A percentile compares a stretch with the other conserved stretches of the same genome.
These are phyloP conservation scores for Emericellopsis atlantica DNA, from an alignment of 2,329 filamentous ascomycete genomes.

Conservation along the genomic window DNA sequence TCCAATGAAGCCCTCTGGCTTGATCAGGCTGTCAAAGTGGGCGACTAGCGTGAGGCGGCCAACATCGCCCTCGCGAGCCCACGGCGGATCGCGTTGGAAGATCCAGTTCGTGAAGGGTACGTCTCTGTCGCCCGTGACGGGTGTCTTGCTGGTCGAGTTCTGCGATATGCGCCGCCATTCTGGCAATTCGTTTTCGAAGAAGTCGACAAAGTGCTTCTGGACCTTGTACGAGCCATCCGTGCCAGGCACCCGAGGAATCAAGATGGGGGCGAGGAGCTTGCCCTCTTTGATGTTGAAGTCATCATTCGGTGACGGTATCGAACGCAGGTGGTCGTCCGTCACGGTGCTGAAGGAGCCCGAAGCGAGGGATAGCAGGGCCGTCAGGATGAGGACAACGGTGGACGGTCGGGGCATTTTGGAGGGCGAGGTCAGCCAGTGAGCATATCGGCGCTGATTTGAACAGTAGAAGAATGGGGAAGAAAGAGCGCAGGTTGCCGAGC, in stretches of 20 bases:
- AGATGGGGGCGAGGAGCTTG: slow-evolving; percentile 69
- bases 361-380: slow-evolving; percentile 10
- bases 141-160: slow-evolving; percentile 80
- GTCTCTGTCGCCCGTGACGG: slow-evolving; percentile 54
- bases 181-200: slow-evolving; percentile 64
- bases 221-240: slow-evolving; percentile 62
- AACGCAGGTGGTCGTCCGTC: slow-evolving; percentile 61
- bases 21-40: slow-evolving; percentile 81
- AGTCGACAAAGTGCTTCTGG: slow-evolving; percentile 71
- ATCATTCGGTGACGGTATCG: slow-evolving; percentile 56
- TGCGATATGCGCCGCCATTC: slow-evolving; percentile 73
- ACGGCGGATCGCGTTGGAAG: slow-evolving; percentile 78
- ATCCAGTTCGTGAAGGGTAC: slow-evolving; percentile 84
- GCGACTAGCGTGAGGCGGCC: slow-evolving; percentile 77
- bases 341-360: slow-evolving; percentile 33
- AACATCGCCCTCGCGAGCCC: slow-evolving; percentile 60
- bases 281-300: slow-evolving; percentile 73
- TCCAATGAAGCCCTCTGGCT: slow-evolving; percentile 78
- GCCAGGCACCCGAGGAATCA: slow-evolving; percentile 79
- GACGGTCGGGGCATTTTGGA: slow-evolving; percentile 8
- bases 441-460: neutral
- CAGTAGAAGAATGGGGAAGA: no score
- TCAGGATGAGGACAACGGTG: slow-evolving; percentile 1
- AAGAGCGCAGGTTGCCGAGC: no score
- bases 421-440: slow-evolving; percentile 2